Evolutionary conservation across 257 asterid genomes (phyloP).

Genomic region (Solanum medicagineum): DNA sequence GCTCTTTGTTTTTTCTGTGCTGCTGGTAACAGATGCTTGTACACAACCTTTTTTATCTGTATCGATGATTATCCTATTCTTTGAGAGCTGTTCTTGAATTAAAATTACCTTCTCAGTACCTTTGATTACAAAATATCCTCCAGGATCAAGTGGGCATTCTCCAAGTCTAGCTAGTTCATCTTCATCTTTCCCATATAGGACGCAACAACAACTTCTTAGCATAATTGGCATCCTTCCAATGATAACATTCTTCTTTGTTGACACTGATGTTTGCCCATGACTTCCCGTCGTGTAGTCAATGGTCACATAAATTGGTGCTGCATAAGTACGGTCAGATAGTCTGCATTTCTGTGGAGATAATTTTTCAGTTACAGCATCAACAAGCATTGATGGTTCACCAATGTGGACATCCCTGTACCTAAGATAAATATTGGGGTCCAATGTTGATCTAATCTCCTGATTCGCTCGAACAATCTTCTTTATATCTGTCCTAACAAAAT

Average conservation of each 20-base stretch:
- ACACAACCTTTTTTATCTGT: slow-evolving; percentile 82
- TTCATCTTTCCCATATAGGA: slow-evolving; percentile 74
- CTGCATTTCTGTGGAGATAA: slow-evolving; percentile 72
- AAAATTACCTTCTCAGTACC: slow-evolving; percentile 93
- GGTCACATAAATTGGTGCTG: slow-evolving; percentile 69
- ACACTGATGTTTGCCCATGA: slow-evolving; percentile 7
- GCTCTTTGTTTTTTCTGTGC: slow-evolving; percentile 59
- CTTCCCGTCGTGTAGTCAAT: slow-evolving; percentile 38
- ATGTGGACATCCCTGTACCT: background rate
- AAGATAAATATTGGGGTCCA: slow-evolving; percentile 33
- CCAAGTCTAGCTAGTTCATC: slow-evolving; percentile 79
- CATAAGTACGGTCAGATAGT: slow-evolving; percentile 70
- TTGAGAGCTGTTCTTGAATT: slow-evolving; percentile 96
- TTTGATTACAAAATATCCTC: slow-evolving; percentile 83
- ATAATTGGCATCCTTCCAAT: slow-evolving; percentile 94
- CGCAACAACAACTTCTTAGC: slow-evolving; percentile 68
- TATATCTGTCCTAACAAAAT: slow-evolving; percentile 46
- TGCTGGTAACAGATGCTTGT: slow-evolving; percentile 95
- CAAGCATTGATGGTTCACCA: slow-evolving; percentile 40
- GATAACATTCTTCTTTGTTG: slow-evolving; percentile 25
- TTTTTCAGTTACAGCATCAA: slow-evolving; percentile 25
- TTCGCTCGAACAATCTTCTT: slow-evolving; percentile 66
- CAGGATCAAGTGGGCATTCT: slow-evolving; percentile 98
- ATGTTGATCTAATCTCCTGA: slow-evolving; percentile 23
- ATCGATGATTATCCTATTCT: slow-evolving; percentile 90